Evolutionary conservation across 768 basidiomycete species (phyloP), one percentile per base, ranked within the genome.

Genomic region (Pisolithus albus): DNA sequence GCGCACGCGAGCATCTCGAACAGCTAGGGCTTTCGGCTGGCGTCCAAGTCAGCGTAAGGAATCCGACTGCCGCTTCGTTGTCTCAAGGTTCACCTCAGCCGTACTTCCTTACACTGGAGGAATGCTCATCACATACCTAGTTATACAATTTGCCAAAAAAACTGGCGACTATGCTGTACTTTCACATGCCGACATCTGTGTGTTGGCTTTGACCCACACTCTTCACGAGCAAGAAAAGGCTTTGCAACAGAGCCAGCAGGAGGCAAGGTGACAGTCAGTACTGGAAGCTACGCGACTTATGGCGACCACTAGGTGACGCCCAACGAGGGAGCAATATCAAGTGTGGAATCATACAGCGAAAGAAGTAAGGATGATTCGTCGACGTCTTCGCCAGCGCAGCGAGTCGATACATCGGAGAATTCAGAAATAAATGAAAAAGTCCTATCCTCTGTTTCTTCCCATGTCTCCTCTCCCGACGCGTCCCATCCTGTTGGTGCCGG

Each of bases 121-220:
- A 30, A 50, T 55, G 48, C 53, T 64, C 52, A 61, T 23, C 28
- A 41, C 50, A 2, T 47, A 52, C 54, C 40, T 63, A 97, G 96
- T 95, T 4, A 89, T 88, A 50, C 85, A 86, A 55, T 85, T 83
- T 69, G 91, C 96, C 4, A 95, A 92, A 75, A 90, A 90, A 75
- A 95, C 95, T 0, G 96, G 96, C 64, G 96, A 99, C 69, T 94
- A 92, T 64, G 74, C 89, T 40, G 94, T 92, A 44, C 76, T 99
- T 37, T 96, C 92, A 13, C 81, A 86, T 66, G 78, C 93, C 13
- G 96, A 99, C 82, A 66, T 99, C 39, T 85, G 87, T 60, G 83
- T 98, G 36, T 70, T 98, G 46, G 95, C 96, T 1, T 73, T 99
- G 59, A 92, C 93, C 6, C 84, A 88, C 63, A 77, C 83, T 21